Evolutionary conservation across 192 early-diverging fungal species (phyloP).

Genomic region (Spizellomyces punctatus): DNA sequence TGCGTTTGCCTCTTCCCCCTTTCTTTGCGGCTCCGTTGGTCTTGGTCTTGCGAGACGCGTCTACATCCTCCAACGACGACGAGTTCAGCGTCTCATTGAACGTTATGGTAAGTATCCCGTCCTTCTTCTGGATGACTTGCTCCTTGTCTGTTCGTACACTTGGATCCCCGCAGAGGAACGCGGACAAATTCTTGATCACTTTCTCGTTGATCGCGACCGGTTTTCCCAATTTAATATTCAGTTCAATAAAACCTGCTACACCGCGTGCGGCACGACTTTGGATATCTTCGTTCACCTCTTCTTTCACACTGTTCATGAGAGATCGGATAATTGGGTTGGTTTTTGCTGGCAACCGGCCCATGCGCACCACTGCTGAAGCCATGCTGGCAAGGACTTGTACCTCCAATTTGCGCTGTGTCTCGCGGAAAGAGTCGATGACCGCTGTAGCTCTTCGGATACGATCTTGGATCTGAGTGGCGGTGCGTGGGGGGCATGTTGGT

Average conservation of each 20-base stretch:
- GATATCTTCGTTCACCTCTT: slow-evolving; percentile 55
- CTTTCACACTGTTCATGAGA: slow-evolving; percentile 85
- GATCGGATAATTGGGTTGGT: slow-evolving; percentile 82
- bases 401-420: slow-evolving; percentile 55
- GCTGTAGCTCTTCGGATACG: slow-evolving; percentile 57
- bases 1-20: slow-evolving; percentile 11
- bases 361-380: slow-evolving; percentile 78
- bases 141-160: slow-evolving; percentile 19
- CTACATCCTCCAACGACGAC: background rate
- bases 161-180: slow-evolving; percentile 84
- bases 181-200: slow-evolving; percentile 83
- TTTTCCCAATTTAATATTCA: slow-evolving; percentile 57
- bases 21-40: slow-evolving; percentile 1
- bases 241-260: slow-evolving; percentile 57
- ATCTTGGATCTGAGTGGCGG: slow-evolving; percentile 19
- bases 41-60: background rate
- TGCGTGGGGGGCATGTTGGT: slow-evolving; percentile 29
- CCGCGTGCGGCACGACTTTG: slow-evolving; percentile 61
- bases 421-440: slow-evolving; percentile 64
- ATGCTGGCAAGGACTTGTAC: slow-evolving; percentile 69
- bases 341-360: slow-evolving; percentile 78
- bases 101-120: slow-evolving; percentile 27
- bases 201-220: slow-evolving; percentile 68
- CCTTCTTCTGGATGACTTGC: slow-evolving; percentile 24
- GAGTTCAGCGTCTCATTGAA: slow-evolving; percentile 6